Percentiles rank a stretch among this genome's conserved stretches.
phyloP scores from a whole-genome alignment of 495 filamentous ascomycete genomes.

The Tuber aestivum region DNA sequence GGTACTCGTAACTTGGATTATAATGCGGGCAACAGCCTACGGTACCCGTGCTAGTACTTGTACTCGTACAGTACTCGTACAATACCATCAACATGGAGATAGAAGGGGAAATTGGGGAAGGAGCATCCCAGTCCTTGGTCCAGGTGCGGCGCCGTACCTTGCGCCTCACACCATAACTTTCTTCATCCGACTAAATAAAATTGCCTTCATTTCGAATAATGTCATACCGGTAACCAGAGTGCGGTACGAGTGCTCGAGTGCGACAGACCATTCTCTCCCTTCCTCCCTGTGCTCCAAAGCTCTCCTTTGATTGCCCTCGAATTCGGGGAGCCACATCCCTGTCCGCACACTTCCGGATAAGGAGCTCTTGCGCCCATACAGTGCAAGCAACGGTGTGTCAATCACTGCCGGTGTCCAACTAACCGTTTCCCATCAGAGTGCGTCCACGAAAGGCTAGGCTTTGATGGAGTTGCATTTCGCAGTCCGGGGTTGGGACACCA shows the following conservation, averaged over 20 bases:
- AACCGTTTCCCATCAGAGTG: conserved; percentile 29
- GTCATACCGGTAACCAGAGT: neutral
- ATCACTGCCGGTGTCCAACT: conserved; percentile 18
- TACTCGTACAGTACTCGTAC: too few species aligned
- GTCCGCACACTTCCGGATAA: conserved; percentile 27
- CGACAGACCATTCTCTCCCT: neutral
- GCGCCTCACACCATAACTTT: neutral
- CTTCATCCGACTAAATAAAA: neutral
- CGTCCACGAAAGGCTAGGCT: conserved; percentile 19
- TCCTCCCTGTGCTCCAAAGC: neutral
- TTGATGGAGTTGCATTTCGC: neutral
- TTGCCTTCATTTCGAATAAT: neutral
- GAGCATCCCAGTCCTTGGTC: neutral
- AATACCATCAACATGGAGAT: too few species aligned
- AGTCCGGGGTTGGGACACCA: neutral
- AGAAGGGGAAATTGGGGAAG: neutral
- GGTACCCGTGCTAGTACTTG: too few species aligned
- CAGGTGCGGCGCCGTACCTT: neutral
- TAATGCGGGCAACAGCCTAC: neutral
- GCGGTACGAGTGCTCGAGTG: neutral
- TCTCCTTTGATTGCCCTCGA: conserved; percentile 4
- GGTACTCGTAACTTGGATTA: neutral
- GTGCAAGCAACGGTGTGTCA: conserved; percentile 4
- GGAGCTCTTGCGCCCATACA: conserved; percentile 28
- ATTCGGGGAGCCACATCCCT: conserved; percentile 23